phyloP scores from a whole-genome alignment of 169 alveolate genomes.

The Cystoisospora suis region DNA sequence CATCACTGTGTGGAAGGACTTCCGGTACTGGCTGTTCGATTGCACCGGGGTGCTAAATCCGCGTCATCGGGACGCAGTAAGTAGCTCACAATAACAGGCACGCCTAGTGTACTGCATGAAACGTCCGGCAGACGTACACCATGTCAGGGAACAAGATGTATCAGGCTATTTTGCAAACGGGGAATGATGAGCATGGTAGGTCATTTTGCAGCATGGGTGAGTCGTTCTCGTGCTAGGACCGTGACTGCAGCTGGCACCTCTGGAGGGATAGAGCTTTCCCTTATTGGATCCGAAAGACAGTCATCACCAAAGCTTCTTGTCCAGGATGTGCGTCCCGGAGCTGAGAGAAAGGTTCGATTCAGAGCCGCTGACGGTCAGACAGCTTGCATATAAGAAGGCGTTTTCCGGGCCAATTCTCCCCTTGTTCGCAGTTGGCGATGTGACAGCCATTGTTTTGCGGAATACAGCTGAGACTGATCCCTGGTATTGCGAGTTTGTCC shows the following conservation, averaged over 20 bases:
- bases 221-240: neutral
- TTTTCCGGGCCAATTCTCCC: neutral
- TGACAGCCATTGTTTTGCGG: conserved; percentile 62
- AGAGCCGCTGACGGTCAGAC: conserved; percentile 72
- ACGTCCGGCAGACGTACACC: conserved; percentile 54
- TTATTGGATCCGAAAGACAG: conserved; percentile 66
- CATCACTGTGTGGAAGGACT: conserved; percentile 82
- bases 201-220: neutral
- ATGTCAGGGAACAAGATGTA: conserved; percentile 75
- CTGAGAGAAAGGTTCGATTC: conserved; percentile 64
- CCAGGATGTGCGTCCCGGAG: conserved; percentile 61
- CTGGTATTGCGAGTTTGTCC: conserved; percentile 73
- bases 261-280: conserved; percentile 70
- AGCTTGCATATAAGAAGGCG: neutral
- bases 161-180: conserved; percentile 69
- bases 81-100: neutral
- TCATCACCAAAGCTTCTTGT: conserved; percentile 62
- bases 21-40: conserved; percentile 87
- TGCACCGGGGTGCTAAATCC: conserved; percentile 78
- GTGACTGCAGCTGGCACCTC: conserved; percentile 70
- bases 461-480: conserved; percentile 72
- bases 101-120: neutral
- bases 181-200: conserved; percentile 71
- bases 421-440: conserved; percentile 57
- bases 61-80: conserved; percentile 68